A percentile compares a stretch with the other conserved stretches of the same genome.
Conservation (phyloP, 1,284 basidiomycete genomes). For the Boletellus dicymbophilus region DNA sequence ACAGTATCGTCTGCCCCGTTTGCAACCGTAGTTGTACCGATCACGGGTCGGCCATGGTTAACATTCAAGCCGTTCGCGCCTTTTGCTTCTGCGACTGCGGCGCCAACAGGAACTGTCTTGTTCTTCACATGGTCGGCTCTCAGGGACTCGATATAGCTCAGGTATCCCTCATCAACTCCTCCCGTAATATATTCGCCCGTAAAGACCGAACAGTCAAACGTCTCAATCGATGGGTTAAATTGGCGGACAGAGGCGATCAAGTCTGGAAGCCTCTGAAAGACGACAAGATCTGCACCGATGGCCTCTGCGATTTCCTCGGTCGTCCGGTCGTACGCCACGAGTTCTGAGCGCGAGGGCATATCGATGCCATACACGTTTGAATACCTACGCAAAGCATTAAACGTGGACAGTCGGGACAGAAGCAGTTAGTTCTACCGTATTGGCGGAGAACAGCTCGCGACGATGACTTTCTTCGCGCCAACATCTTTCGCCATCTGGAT, state of each 20-base stretch:
- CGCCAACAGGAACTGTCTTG: conserved; percentile 32
- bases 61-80: conserved; percentile 30
- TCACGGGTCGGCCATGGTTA: conserved; percentile 21
- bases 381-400: conserved; percentile 47
- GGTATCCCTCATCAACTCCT: conserved; percentile 88
- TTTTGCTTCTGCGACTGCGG: conserved; percentile 41
- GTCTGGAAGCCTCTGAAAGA: conserved; percentile 96
- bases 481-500: conserved; percentile 99
- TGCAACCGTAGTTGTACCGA: conserved; percentile 39
- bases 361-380: conserved; percentile 99
- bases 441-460: conserved; percentile 96
- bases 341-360: conserved; percentile 95
- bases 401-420: not conserved
- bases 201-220: conserved; percentile 98
- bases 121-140: conserved; percentile 86
- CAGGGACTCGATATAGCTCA: conserved; percentile 74
- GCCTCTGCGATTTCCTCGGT: conserved; percentile 76
- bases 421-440: conserved; percentile 60
- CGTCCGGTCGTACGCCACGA: conserved; percentile 88
- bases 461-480: conserved; percentile 96
- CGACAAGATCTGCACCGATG: conserved; percentile 96
- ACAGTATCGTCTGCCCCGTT: conserved; percentile 74
- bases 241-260: conserved; percentile 87
- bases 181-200: conserved; percentile 97
- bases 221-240: conserved; percentile 79